These are phyloP conservation scores for Amphicarpaea edgeworthii DNA, from an alignment of 306 rosid species.

Conservation along the genomic window DNA sequence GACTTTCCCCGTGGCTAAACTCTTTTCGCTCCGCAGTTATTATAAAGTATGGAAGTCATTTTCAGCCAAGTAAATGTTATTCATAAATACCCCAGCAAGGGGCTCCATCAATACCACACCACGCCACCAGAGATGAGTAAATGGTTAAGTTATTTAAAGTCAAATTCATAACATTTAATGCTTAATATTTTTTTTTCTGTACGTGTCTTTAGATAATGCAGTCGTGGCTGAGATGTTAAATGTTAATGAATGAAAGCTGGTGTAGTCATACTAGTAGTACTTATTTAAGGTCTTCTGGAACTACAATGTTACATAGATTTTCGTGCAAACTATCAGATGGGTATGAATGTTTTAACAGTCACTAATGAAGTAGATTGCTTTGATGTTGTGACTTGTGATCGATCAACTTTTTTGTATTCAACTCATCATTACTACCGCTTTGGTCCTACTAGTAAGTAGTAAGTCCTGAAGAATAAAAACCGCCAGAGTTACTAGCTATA, in stretches of 20 bases:
- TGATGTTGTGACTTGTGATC: neutral
- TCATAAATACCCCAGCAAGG: neutral
- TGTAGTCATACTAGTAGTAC: neutral
- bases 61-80: slow-evolving; percentile 16
- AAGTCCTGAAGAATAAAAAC: neutral
- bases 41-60: slow-evolving; percentile 34
- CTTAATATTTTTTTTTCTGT: no score
- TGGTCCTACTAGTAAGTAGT: neutral
- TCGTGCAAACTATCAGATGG: neutral
- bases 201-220: neutral
- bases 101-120: slow-evolving; percentile 4
- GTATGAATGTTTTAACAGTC: neutral
- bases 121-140: neutral
- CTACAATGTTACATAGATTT: neutral
- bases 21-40: slow-evolving; percentile 34
- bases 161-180: neutral
- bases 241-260: neutral
- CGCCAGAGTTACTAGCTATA: neutral
- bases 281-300: neutral
- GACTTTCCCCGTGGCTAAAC: slow-evolving; percentile 3
- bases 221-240: neutral
- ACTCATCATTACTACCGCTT: neutral
- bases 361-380: neutral
- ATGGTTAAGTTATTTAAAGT: neutral
- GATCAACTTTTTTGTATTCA: neutral